These are phyloP conservation scores for Parachlorella kessleri DNA, from an alignment of 139 green algal genomes.

Conservation along the genomic window DNA sequence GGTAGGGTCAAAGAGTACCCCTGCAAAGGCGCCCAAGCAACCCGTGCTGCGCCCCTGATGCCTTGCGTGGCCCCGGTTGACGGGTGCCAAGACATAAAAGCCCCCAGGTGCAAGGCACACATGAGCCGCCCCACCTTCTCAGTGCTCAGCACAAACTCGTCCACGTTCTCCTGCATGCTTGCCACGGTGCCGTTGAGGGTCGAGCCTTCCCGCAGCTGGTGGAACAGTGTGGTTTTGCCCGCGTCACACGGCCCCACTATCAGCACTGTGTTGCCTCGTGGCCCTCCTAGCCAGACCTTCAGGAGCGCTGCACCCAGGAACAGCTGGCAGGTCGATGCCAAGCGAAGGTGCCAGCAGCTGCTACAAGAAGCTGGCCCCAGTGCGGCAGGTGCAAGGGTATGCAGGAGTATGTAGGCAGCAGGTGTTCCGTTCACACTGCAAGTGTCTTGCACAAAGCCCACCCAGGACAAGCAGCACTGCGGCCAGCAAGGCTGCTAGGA, in stretches of 20 bases:
- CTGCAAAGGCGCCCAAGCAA: too few relatives aligned
- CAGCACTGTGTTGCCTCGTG: conserved; percentile 47
- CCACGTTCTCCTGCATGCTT: conserved; percentile 72
- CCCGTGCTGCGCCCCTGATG: too few relatives aligned
- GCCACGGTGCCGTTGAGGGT: conserved; percentile 67
- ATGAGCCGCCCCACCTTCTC: conserved; percentile 29
- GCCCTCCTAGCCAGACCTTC: background rate
- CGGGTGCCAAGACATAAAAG: background rate
- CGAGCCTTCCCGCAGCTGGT: conserved; percentile 60
- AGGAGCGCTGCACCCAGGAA: conserved; percentile 23
- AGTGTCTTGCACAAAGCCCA: too few relatives aligned
- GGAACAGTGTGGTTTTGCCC: conserved; percentile 86
- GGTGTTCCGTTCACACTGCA: background rate
- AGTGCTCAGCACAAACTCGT: background rate
- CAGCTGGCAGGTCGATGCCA: background rate
- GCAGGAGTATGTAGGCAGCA: background rate
- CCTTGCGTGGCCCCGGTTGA: too few relatives aligned
- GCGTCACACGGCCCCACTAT: conserved; percentile 67
- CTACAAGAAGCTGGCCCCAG: too few relatives aligned
- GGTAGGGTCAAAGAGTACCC: too few relatives aligned
- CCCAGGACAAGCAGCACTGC: conserved; percentile 1
- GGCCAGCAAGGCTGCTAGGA: background rate
- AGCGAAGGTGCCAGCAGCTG: background rate
- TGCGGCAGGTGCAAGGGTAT: background rate
- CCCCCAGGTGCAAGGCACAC: background rate